Evolutionary conservation across 805 yeast genomes (phyloP), one percentile per base, ranked within the genome.

Genomic region (Candida parachauliodes): DNA sequence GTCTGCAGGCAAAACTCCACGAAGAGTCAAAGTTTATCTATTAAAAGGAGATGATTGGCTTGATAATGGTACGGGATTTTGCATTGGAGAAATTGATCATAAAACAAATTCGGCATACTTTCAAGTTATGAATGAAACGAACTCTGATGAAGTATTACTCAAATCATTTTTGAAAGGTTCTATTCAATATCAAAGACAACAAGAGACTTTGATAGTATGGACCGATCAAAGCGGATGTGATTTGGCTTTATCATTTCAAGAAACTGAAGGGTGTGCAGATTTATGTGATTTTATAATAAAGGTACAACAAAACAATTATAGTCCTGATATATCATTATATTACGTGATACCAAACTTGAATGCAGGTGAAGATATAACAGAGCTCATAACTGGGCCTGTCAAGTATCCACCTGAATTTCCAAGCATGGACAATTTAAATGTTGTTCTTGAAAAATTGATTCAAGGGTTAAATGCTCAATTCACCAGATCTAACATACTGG

Each of bases 151-250:
- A 20, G 63, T 77, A 8, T 62, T 91, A 16, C 61, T 91, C 28
- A 73, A 76, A 50, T 77, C 89, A 4, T 70, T 59, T 41, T 68
- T 91, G n/a, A 81, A 76, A 49, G 94, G 94, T 0, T 61, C 76
- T 20, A 81, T 80, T 3, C 94, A 85, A 48, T 91, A 85, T 55
- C 97, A 91, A 55, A 75, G 95, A 52, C 98, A 93, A 53, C 96
- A 88, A 54, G 97, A 88, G 41, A 88, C 97, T 0, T 66, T 91
- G 33, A 87, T 91, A 8, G 96, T 91, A 15, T 91, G 98, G 98
- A 84, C 94, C 8, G 96, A 87, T 52, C 70, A 74, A 14, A 79
- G 82, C 6, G 73, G 72, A 4, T 73, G 72, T 37, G 95, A 88
- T 57, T 77, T 87, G 45, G 98, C 98, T 1, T 68, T 91, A 17